Evolutionary conservation across 2,329 filamentous ascomycete species (phyloP).

Genomic region (Zarea fungicola): DNA sequence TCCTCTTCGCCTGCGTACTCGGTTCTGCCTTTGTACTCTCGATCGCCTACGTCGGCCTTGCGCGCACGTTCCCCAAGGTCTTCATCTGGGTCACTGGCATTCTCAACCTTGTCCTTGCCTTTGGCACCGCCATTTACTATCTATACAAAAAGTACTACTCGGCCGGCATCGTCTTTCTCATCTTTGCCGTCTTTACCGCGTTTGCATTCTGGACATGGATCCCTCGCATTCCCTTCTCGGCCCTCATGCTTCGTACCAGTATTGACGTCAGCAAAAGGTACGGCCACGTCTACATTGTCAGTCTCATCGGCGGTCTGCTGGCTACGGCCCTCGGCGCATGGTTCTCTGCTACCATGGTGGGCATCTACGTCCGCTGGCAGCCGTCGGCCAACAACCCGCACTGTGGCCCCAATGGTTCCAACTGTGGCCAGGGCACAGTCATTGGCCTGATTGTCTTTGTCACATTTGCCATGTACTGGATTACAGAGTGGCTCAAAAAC

Average conservation of each 20-base stretch:
- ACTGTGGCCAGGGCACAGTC: constrained; percentile 70
- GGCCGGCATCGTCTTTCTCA: constrained; percentile 79
- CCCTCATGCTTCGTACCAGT: constrained; percentile 79
- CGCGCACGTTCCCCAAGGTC: constrained; percentile 75
- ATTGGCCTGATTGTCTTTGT: constrained; percentile 81
- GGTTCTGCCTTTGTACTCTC: constrained; percentile 69
- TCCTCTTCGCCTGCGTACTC: constrained; percentile 77
- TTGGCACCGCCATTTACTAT: constrained; percentile 87
- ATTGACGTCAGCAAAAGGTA: constrained; percentile 80
- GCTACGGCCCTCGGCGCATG: constrained; percentile 75
- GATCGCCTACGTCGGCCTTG: constrained; percentile 69
- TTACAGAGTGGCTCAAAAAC: constrained; percentile 90
- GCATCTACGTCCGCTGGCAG: constrained; percentile 79
- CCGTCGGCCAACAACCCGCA: constrained; percentile 51
- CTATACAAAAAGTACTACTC: constrained; percentile 71
- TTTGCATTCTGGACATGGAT: constrained; percentile 89
- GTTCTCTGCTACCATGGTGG: constrained; percentile 81
- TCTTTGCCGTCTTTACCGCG: constrained; percentile 74
- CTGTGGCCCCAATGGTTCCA: constrained; percentile 46
- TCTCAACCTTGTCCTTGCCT: constrained; percentile 74
- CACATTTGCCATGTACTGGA: constrained; percentile 91
- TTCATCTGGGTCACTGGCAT: constrained; percentile 93
- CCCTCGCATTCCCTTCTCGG: constrained; percentile 82
- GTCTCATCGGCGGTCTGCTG: constrained; percentile 72
- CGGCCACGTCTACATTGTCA: constrained; percentile 83